Percentiles rank a stretch among this genome's conserved stretches.
Conservation (phyloP, 192 early-diverging fungal genomes). For the Coemansia sp. region DNA sequence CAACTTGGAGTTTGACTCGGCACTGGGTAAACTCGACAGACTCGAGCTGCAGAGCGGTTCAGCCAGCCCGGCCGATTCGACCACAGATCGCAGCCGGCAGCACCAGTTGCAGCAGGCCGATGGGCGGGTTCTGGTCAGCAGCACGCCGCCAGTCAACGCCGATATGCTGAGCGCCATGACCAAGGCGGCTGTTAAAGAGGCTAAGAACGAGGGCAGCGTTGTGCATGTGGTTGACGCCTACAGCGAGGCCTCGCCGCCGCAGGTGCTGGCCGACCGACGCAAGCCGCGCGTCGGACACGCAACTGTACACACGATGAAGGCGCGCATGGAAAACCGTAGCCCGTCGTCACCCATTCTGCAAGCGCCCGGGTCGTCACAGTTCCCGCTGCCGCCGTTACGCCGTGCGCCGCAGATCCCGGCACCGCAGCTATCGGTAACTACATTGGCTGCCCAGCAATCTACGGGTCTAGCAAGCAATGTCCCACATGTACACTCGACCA, state of each 20-base stretch:
- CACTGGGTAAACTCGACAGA: slow-evolving; percentile 40
- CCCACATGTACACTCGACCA: neutral
- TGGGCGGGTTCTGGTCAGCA: neutral
- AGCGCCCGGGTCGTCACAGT: slow-evolving; percentile 13
- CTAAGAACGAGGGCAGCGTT: slow-evolving; percentile 42
- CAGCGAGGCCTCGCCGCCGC: slow-evolving; percentile 38
- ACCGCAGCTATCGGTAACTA: slow-evolving; percentile 15
- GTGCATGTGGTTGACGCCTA: slow-evolving; percentile 39
- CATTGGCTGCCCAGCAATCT: slow-evolving; percentile 6
- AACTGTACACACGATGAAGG: slow-evolving; percentile 50
- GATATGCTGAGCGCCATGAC: slow-evolving; percentile 40
- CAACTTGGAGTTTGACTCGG: slow-evolving; percentile 47
- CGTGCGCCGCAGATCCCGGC: slow-evolving; percentile 26
- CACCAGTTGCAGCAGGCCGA: neutral
- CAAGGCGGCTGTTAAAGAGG: slow-evolving; percentile 46
- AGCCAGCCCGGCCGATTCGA: neutral
- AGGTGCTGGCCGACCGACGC: slow-evolving; percentile 53
- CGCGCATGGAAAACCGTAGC: slow-evolving; percentile 52
- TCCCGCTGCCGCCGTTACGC: slow-evolving; percentile 21
- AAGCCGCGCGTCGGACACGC: slow-evolving; percentile 50
- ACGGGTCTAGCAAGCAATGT: neutral
- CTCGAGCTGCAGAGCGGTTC: slow-evolving; percentile 28
- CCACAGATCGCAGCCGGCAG: neutral
- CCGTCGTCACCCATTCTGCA: slow-evolving; percentile 17
- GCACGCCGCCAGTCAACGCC: slow-evolving; percentile 29